phyloP scores from a whole-genome alignment of 1,284 basidiomycete genomes.

The Cyathus olla region DNA sequence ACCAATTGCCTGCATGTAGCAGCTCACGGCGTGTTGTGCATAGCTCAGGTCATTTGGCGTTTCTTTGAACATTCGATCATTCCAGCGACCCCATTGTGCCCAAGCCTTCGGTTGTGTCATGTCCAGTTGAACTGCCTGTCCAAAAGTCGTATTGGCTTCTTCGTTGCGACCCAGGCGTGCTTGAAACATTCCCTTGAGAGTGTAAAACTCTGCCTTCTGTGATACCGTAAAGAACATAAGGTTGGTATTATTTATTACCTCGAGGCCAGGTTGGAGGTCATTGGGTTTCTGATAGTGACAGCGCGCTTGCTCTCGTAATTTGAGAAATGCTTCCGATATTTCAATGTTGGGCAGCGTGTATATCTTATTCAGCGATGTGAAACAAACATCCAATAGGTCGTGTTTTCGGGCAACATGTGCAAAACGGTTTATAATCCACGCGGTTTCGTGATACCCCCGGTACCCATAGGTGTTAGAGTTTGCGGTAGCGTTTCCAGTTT shows the following conservation, averaged over 20 bases:
- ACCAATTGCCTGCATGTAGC: constrained; percentile 98
- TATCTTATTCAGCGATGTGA: constrained; percentile 95
- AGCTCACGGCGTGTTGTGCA: constrained; percentile 95
- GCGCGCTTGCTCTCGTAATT: constrained; percentile 98
- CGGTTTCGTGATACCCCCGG: constrained; percentile 99
- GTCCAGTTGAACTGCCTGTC: constrained; percentile 96
- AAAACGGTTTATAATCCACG: constrained; percentile 99
- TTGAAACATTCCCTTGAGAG: constrained; percentile 99
- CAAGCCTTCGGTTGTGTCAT: constrained; percentile 96
- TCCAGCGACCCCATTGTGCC: constrained; percentile 98
- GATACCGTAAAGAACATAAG: constrained; percentile 96
- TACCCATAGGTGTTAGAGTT: constrained; percentile 92
- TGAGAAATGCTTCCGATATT: constrained; percentile 99
- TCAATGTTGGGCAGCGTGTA: constrained; percentile 99
- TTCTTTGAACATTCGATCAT: constrained; percentile 94
- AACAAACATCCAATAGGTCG: constrained; percentile 96
- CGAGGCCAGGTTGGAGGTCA: constrained; percentile 93
- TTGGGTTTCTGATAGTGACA: constrained; percentile 98
- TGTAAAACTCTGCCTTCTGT: constrained; percentile 99
- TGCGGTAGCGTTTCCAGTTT: constrained; percentile 59
- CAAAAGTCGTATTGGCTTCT: constrained; percentile 94
- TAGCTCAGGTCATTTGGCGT: constrained; percentile 77
- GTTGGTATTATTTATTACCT: constrained; percentile 99
- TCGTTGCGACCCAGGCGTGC: constrained; percentile 89
- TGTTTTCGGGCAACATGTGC: constrained; percentile 99